A percentile compares a stretch with the other conserved stretches of the same genome.
These are phyloP conservation scores for Pythium chondricola DNA, from an alignment of 352 stramenopile species.

Conservation along the genomic window DNA sequence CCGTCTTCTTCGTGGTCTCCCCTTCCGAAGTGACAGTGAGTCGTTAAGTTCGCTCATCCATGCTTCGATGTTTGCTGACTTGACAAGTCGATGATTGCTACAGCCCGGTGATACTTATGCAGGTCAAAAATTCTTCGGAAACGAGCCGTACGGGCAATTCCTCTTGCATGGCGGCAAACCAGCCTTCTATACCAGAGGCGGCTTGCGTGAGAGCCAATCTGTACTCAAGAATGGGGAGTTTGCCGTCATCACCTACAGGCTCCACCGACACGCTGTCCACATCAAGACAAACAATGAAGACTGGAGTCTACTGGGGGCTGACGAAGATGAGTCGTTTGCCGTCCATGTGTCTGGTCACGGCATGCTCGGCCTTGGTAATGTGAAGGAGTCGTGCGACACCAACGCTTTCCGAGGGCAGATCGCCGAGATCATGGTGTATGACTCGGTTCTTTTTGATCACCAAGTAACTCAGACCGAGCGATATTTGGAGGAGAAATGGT, in stretches of 20 bases:
- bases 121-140: constrained; percentile 65
- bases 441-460: constrained; percentile 30
- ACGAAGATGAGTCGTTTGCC: constrained; percentile 1
- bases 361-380: constrained; percentile 46
- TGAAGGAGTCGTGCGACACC: constrained; percentile 41
- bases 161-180: constrained; percentile 50
- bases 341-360: constrained; percentile 43
- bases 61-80: background rate
- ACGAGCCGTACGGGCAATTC: constrained; percentile 63
- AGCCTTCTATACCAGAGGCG: constrained; percentile 41
- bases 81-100: background rate
- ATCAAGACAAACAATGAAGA: constrained; percentile 25
- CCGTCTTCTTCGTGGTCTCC: constrained; percentile 55
- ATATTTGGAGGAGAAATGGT: constrained; percentile 49
- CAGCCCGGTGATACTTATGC: constrained; percentile 31
- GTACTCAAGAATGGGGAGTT: constrained; percentile 19
- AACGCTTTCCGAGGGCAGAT: constrained; percentile 56
- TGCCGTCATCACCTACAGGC: constrained; percentile 37
- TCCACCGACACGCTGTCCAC: constrained; percentile 32
- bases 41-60: too few species aligned
- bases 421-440: constrained; percentile 48
- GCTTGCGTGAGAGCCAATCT: constrained; percentile 29
- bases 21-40: constrained; percentile 38
- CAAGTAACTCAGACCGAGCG: constrained; percentile 25
- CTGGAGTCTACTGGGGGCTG: constrained; percentile 15